A percentile compares a stretch with the other conserved stretches of the same genome.
Evolutionary conservation across 257 asterid species (phyloP).

Genomic region (Petunia axillaris): DNA sequence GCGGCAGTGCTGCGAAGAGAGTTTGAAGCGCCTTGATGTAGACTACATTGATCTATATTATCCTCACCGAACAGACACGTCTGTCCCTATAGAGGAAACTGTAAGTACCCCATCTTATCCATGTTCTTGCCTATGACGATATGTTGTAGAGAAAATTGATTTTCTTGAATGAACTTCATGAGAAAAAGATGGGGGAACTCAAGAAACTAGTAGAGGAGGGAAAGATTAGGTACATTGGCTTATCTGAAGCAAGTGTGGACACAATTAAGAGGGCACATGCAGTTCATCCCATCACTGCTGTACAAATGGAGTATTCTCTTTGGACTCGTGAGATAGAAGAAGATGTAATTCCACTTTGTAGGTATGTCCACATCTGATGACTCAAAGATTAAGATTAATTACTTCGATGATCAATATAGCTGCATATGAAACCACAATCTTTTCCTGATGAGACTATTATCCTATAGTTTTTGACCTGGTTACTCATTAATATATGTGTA

Average conservation of each 20-base stretch:
- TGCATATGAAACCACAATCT: not conserved
- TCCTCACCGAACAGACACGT: slow-evolving; percentile 48
- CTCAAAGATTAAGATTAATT: not conserved
- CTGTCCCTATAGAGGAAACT: slow-evolving; percentile 64
- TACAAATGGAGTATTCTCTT: slow-evolving; percentile 66
- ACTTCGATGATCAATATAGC: not conserved
- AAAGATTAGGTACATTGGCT: slow-evolving; percentile 53
- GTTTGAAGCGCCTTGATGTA: slow-evolving; percentile 53
- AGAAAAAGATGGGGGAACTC: slow-evolving; percentile 52
- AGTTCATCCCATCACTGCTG: slow-evolving; percentile 59
- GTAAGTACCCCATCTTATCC: slow-evolving; percentile 31
- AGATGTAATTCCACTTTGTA: slow-evolving; percentile 58
- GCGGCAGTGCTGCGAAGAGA: slow-evolving; percentile 53
- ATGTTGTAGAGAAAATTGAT: not conserved
- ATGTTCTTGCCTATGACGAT: slow-evolving; percentile 4
- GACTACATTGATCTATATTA: slow-evolving; percentile 63
- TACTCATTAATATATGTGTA: not conserved
- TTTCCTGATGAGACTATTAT: not conserved
- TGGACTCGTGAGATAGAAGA: slow-evolving; percentile 61
- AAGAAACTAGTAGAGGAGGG: slow-evolving; percentile 65
- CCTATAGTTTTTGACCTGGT: not conserved
- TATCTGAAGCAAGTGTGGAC: slow-evolving; percentile 60
- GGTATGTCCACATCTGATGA: slow-evolving; percentile 33
- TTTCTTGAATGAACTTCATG: not conserved
- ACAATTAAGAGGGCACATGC: slow-evolving; percentile 62